These are phyloP conservation scores for Lactarius vividus DNA, from an alignment of 768 basidiomycete species.

Conservation along the genomic window DNA sequence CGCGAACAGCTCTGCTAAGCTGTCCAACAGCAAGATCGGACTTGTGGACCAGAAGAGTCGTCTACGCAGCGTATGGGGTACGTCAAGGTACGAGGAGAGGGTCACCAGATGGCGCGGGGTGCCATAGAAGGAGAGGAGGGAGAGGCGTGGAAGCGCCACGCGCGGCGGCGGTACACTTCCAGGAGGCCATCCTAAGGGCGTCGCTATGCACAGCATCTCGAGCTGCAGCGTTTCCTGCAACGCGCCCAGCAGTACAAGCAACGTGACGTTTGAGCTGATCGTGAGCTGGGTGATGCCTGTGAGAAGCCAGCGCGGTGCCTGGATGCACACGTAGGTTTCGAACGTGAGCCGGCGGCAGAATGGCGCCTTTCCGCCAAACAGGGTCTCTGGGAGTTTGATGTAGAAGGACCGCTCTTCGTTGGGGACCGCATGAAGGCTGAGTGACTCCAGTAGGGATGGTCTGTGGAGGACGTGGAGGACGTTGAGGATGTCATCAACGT, in stretches of 20 bases:
- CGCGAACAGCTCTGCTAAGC: neutral
- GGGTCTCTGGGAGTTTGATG: conserved; percentile 9
- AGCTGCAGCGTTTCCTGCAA: conserved; percentile 13
- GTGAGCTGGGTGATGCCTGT: conserved; percentile 11
- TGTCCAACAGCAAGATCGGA: no score
- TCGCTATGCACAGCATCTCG: conserved; percentile 9
- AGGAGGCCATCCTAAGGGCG: neutral
- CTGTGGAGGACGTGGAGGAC: neutral
- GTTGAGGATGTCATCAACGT: conserved; percentile 1
- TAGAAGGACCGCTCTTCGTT: no score
- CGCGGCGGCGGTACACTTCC: neutral
- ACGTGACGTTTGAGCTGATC: conserved; percentile 1
- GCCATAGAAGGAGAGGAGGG: conserved; percentile 10
- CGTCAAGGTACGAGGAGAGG: conserved; percentile 8
- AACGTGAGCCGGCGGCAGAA: conserved; percentile 7
- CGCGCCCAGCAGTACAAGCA: neutral
- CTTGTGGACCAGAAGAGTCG: neutral
- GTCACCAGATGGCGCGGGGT: conserved; percentile 9
- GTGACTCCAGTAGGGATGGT: no score
- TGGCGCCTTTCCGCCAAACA: no score
- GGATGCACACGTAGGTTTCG: conserved; percentile 2
- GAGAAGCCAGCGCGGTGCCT: conserved; percentile 15
- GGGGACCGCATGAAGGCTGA: no score
- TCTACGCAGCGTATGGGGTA: conserved; percentile 11
- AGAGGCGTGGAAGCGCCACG: neutral